A percentile compares a stretch with the other conserved stretches of the same genome.
Conservation (phyloP, 208 protist species). For the Trypanosoma theileri region DNA sequence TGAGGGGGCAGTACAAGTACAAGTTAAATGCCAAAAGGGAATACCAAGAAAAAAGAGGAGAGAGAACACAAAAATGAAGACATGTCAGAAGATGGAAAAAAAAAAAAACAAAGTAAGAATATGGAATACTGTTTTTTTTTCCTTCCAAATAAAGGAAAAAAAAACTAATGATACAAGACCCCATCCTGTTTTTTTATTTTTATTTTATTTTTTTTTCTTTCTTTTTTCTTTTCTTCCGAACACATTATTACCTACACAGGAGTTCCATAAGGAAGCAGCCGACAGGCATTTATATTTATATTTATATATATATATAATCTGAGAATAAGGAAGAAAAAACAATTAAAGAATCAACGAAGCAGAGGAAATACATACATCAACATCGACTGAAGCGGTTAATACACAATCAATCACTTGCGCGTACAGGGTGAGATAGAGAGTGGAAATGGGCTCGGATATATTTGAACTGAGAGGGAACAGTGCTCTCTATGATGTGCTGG, state of each 20-base stretch:
- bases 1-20: neutral
- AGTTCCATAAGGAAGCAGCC: no score
- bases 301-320: neutral
- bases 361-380: neutral
- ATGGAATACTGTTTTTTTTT: neutral
- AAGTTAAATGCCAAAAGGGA: neutral
- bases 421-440: neutral
- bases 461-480: conserved; percentile 76
- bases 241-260: neutral
- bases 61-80: neutral
- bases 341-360: neutral
- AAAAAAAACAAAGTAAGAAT: neutral
- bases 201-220: no score
- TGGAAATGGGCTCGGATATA: conserved; percentile 44
- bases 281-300: neutral
- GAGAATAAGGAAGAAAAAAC: neutral
- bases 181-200: no score
- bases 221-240: neutral
- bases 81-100: neutral
- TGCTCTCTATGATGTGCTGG: conserved; percentile 81
- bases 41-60: neutral
- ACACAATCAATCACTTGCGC: neutral
- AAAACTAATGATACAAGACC: neutral
- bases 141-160: neutral
- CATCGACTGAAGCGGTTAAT: neutral